Percentiles rank a stretch among this genome's conserved stretches.
phyloP scores from a whole-genome alignment of 2,329 filamentous ascomycete species.

The Shiraia bambusicola region DNA sequence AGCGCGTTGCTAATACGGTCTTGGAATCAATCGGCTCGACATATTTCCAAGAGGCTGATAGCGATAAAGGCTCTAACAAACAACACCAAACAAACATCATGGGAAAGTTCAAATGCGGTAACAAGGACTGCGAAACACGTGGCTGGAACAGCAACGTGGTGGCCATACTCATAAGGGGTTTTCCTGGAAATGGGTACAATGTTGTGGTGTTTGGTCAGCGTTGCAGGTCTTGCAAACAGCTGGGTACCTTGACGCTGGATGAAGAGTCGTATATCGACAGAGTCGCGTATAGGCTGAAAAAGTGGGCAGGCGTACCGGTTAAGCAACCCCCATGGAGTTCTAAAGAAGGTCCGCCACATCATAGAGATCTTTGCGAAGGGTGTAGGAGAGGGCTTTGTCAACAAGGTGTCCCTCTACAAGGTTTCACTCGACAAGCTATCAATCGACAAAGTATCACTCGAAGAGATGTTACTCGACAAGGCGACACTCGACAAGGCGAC shows the following conservation, averaged over 20 bases:
- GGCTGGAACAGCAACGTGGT: slow-evolving; percentile 19
- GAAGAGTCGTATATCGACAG: slow-evolving; percentile 21
- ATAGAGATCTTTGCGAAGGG: slow-evolving; percentile 1
- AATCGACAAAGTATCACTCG: no score
- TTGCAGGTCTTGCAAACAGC: slow-evolving; percentile 14
- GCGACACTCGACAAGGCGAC: no score
- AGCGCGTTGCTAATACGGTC: slow-evolving; percentile 3
- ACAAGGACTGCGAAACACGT: slow-evolving; percentile 8
- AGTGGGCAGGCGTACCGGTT: slow-evolving; percentile 18
- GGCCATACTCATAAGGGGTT: slow-evolving; percentile 16
- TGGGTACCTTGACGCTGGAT: slow-evolving; percentile 15
- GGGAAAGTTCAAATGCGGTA: slow-evolving; percentile 20
- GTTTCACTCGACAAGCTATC: no score
- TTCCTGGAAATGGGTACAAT: slow-evolving; percentile 17
- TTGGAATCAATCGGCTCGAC: not conserved
- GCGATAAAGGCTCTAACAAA: slow-evolving; percentile 3
- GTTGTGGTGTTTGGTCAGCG: slow-evolving; percentile 22
- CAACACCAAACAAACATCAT: slow-evolving; percentile 14
- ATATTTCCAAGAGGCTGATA: slow-evolving; percentile 8
- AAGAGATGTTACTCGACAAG: no score
- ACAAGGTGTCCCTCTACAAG: no score
- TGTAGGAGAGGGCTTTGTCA: slow-evolving; percentile 7
- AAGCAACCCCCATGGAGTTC: not conserved
- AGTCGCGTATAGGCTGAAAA: slow-evolving; percentile 23
- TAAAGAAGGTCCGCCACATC: not conserved